Conservation (phyloP, 2,329 filamentous ascomycete genomes). For the Pseudogymnoascus sp. region DNA sequence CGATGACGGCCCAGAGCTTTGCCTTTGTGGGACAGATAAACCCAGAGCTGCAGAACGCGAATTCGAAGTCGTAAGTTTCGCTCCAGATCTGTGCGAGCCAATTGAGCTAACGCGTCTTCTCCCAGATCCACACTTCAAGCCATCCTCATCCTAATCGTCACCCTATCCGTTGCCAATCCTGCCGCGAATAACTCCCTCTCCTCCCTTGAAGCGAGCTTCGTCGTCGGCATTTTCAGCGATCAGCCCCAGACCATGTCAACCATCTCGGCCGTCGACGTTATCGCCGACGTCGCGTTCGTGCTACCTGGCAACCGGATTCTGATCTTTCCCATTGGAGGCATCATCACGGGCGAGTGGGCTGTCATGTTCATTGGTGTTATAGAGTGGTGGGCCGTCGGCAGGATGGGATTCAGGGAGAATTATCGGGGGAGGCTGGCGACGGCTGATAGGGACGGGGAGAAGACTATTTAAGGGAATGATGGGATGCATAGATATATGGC, state of each 20-base stretch:
- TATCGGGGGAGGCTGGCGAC: conserved; percentile 46
- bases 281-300: conserved; percentile 45
- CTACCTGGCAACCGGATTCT: conserved; percentile 60
- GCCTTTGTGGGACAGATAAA: conserved; percentile 64
- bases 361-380: conserved; percentile 47
- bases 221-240: conserved; percentile 60
- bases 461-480: conserved; percentile 23
- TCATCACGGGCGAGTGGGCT: conserved; percentile 57
- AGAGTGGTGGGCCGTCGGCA: conserved; percentile 56
- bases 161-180: conserved; percentile 48
- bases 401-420: conserved; percentile 56
- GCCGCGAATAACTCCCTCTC: conserved; percentile 52
- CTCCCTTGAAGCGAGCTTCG: conserved; percentile 61
- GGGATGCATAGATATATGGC: neutral
- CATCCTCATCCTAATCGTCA: conserved; percentile 59
- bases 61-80: conserved; percentile 51
- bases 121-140: conserved; percentile 39
- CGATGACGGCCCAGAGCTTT: conserved; percentile 50
- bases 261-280: conserved; percentile 19
- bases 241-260: conserved; percentile 30
- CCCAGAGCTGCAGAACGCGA: conserved; percentile 40
- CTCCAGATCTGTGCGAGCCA: neutral
- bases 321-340: conserved; percentile 59
- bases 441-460: conserved; percentile 28
- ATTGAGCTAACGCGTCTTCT: neutral